A percentile compares a stretch with the other conserved stretches of the same genome.
phyloP scores from a whole-genome alignment of 306 rosid genomes.

The Oemleria cerasiformis region DNA sequence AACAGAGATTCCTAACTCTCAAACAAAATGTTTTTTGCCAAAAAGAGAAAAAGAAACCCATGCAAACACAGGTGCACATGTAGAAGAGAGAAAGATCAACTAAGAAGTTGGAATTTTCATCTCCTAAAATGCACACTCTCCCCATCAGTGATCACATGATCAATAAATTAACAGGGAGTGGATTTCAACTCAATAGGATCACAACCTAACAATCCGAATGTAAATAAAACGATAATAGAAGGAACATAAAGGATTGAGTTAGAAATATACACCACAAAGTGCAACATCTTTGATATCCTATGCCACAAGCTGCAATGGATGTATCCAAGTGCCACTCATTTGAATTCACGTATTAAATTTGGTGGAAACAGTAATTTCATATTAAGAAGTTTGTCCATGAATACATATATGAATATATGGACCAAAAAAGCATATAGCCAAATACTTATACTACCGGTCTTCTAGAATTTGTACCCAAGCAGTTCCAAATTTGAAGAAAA shows the following conservation, averaged over 20 bases:
- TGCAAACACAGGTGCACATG: too few relatives aligned
- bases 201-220: slow-evolving; percentile 1
- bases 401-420: not conserved
- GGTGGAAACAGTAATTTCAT: slow-evolving; percentile 9
- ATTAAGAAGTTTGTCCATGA: not conserved
- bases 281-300: slow-evolving; percentile 98
- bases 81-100: too few relatives aligned
- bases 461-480: slow-evolving; percentile 2
- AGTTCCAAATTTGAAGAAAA: slow-evolving; percentile 2
- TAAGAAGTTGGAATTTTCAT: too few relatives aligned
- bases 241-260: slow-evolving; percentile 34
- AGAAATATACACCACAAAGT: slow-evolving; percentile 88
- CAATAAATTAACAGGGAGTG: too few relatives aligned
- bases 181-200: not conserved
- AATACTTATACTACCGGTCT: not conserved
- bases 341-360: slow-evolving; percentile 75
- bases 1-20: too few relatives aligned
- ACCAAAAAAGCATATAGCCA: not conserved
- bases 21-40: too few relatives aligned
- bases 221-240: not conserved
- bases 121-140: too few relatives aligned
- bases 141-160: too few relatives aligned
- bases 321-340: slow-evolving; percentile 99
- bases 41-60: too few relatives aligned
- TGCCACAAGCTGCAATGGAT: slow-evolving; percentile 89